Base-by-base conservation (phyloP, 1,139 yeast species). In the Ashbya aceris region DNA sequence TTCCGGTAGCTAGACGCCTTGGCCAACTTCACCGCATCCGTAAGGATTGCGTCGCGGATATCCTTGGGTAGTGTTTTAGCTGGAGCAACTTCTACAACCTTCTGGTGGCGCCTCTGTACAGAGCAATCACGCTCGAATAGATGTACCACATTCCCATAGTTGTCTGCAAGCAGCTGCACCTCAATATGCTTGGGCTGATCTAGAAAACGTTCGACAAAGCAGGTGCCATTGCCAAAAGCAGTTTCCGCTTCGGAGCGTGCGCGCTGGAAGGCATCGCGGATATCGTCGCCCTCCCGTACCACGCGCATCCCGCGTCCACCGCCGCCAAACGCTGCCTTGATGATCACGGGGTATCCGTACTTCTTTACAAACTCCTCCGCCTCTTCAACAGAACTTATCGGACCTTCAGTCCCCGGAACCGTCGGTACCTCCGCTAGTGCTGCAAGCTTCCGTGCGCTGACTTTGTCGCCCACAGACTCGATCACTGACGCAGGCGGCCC, bases 301-400 rank as follows among this genome's bases (percentile, higher is more conserved):
- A 91, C 97, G 70, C 98, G 81, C 98, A 91, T 91, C 73, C 98
- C 98, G 69, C 98, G 81, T 61, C 99, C 98, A 73, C 98, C 98
- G 69, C 98, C 98, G 65, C 99, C 98, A 62, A 84, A 91, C 36
- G 98, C 98, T 36, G 99, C 98, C 69, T 91, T 91, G 67, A 91
- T 89, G 65, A 91, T 91, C 40, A 91, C 97, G 8, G 99, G 99
- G 68, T 64, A 89, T 23, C 99, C 98, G 64, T 89, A 74, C 65
- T 85, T 58, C 34, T 70, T 76, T 30, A 87, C 96, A 61, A 91
- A 91, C 9, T 64, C 77, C 49, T 68, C 59, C 13, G 97, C 98
- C 55, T 91, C 87, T 40, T 74, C 80, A 28, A 81, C 82, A 20
- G 74, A 60, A 45, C 81, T 91, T 62, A 93, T 87, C 50, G 99